Evolutionary conservation across 2,329 filamentous ascomycete species (phyloP).

Genomic region (Rutstroemia sp.): DNA sequence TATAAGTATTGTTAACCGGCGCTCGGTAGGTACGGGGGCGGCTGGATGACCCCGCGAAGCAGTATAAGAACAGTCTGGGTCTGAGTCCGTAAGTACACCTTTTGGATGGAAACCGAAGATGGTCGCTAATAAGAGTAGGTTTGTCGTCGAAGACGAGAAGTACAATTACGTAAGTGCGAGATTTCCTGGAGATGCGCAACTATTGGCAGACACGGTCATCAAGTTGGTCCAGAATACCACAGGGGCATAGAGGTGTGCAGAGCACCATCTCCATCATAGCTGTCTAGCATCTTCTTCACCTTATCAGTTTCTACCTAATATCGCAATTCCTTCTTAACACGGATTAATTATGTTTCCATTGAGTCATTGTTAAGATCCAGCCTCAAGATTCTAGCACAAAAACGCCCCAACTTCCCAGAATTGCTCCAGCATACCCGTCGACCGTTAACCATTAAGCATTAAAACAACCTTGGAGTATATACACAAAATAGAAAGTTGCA

Average conservation of each 20-base stretch:
- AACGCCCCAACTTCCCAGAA: too few species aligned
- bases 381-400: too few species aligned
- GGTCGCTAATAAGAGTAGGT: conserved; percentile 27
- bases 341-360: too few species aligned
- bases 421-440: too few species aligned
- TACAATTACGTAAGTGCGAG: conserved; percentile 44
- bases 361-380: too few species aligned
- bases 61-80: conserved; percentile 39
- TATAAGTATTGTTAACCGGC: background rate
- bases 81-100: conserved; percentile 34
- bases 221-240: conserved; percentile 31
- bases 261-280: too few species aligned
- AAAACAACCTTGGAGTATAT: too few species aligned
- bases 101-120: background rate
- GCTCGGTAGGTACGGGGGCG: conserved; percentile 35
- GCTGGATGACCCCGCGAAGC: conserved; percentile 34
- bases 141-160: conserved; percentile 40
- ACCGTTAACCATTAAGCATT: too few species aligned
- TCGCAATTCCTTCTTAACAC: too few species aligned
- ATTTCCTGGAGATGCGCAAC: conserved; percentile 37
- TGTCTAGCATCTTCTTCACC: too few species aligned
- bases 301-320: background rate
- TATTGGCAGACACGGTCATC: conserved; percentile 36
- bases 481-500: too few species aligned
- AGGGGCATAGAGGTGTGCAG: background rate